Conservation (phyloP, 2,329 filamentous ascomycete species). For the Pseudocercospora vitis region DNA sequence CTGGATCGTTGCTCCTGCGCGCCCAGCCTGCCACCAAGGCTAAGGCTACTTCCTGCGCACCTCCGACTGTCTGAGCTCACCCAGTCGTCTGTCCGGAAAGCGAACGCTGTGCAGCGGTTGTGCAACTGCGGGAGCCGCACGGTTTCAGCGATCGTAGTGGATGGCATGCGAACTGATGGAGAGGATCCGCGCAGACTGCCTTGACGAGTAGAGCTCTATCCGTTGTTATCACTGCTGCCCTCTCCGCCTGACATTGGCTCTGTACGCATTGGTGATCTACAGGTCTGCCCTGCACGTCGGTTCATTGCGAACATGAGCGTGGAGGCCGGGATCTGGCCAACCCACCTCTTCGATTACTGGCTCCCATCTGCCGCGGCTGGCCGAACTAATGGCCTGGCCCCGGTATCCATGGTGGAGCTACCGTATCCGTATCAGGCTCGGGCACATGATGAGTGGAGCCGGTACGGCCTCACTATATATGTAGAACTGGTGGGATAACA, state of each 20-base stretch:
- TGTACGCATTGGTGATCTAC: conserved; percentile 8
- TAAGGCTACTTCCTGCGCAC: conserved; percentile 16
- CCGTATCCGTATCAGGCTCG: background rate
- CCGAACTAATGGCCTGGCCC: conserved; percentile 1
- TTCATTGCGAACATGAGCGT: conserved; percentile 5
- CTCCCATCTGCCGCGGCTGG: background rate
- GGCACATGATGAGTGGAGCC: background rate
- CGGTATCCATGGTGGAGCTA: background rate
- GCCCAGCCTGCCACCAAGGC: conserved; percentile 1
- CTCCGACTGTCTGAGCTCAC: conserved; percentile 11
- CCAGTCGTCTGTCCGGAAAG: conserved; percentile 22
- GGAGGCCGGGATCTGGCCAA: background rate
- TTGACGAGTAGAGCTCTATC: too few species aligned
- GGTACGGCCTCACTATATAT: background rate
- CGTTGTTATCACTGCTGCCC: background rate
- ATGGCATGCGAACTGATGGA: conserved; percentile 16
- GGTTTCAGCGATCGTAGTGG: conserved; percentile 10
- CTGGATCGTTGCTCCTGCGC: conserved; percentile 1
- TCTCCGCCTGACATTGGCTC: background rate
- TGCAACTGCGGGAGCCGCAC: conserved; percentile 21
- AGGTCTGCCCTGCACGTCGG: conserved; percentile 8
- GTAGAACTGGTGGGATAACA: background rate
- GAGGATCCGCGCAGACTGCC: conserved; percentile 6
- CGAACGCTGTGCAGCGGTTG: conserved; percentile 15
- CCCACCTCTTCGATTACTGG: background rate